phyloP scores from a whole-genome alignment of 2,329 filamentous ascomycete species.

The Xylariomycetidae sp. region DNA sequence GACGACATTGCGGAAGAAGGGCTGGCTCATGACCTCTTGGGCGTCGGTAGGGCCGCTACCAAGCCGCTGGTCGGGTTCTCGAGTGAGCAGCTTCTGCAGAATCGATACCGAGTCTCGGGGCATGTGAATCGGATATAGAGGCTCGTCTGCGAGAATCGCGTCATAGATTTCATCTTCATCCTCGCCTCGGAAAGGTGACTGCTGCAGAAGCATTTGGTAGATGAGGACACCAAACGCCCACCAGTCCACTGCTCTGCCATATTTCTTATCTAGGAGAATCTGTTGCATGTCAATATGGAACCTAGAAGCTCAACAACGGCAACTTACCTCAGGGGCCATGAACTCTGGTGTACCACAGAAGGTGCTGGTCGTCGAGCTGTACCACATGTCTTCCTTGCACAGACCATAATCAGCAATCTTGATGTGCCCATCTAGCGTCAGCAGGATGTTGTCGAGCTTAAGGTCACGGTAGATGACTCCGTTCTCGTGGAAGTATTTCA shows the following conservation, averaged over 20 bases:
- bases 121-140: slow-evolving; percentile 98
- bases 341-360: slow-evolving; percentile 99
- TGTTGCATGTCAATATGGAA: slow-evolving; percentile 37
- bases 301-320: not conserved
- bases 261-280: slow-evolving; percentile 98
- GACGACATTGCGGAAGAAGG: slow-evolving; percentile 95
- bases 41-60: slow-evolving; percentile 95
- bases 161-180: slow-evolving; percentile 99
- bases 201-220: slow-evolving; percentile 98
- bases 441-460: slow-evolving; percentile 86
- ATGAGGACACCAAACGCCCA: slow-evolving; percentile 99
- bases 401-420: slow-evolving; percentile 98
- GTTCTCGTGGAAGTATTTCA: slow-evolving; percentile 99
- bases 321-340: slow-evolving; percentile 88
- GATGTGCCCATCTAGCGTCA: slow-evolving; percentile 94
- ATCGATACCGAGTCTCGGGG: slow-evolving; percentile 96
- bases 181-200: slow-evolving; percentile 96
- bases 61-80: slow-evolving; percentile 87
- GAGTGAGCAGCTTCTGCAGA: slow-evolving; percentile 90
- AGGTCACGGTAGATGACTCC: slow-evolving; percentile 98
- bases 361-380: slow-evolving; percentile 90
- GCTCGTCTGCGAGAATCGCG: slow-evolving; percentile 94
- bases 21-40: slow-evolving; percentile 97
- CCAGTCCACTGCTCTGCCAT: slow-evolving; percentile 95
- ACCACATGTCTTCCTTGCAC: slow-evolving; percentile 99